phyloP scores from a whole-genome alignment of 176 grass and related monocot species.

The Aegilops speltoides region DNA sequence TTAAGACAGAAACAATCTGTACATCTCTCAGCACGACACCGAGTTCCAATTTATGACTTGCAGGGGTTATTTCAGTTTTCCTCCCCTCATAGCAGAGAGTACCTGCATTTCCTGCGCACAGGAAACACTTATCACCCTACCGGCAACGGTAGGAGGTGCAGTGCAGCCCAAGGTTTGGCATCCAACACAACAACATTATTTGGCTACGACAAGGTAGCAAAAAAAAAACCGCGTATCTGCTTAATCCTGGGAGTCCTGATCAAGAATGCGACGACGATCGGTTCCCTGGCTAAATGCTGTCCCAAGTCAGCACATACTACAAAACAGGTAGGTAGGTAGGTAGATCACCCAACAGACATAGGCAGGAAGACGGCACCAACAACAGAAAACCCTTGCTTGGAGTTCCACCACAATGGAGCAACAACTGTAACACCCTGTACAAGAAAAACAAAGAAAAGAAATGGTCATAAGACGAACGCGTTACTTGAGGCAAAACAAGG shows the following conservation, averaged over 20 bases:
- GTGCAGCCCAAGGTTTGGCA: not conserved
- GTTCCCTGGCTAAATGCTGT: not conserved
- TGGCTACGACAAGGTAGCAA: not conserved
- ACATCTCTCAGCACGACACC: not conserved
- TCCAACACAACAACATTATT: not conserved
- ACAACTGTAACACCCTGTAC: slow-evolving; percentile 17
- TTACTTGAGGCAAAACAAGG: not conserved
- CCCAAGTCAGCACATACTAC: slow-evolving; percentile 24
- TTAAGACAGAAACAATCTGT: not conserved
- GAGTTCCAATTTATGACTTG: not conserved
- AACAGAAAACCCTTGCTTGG: not conserved
- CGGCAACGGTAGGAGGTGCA: not conserved
- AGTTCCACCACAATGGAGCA: not conserved
- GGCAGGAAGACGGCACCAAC: not conserved
- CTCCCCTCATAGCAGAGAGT: not conserved
- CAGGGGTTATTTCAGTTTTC: not conserved
- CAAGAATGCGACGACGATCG: not conserved
- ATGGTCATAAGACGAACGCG: not conserved
- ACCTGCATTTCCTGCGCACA: not conserved
- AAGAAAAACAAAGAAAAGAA: not conserved
- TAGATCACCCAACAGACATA: not conserved
- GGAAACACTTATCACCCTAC: not conserved
- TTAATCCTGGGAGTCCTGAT: slow-evolving; percentile 15
- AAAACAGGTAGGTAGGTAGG: not conserved
- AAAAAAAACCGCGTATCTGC: not conserved